phyloP scores from a whole-genome alignment of 306 rosid species.

The Elaeagnus macrophylla region DNA sequence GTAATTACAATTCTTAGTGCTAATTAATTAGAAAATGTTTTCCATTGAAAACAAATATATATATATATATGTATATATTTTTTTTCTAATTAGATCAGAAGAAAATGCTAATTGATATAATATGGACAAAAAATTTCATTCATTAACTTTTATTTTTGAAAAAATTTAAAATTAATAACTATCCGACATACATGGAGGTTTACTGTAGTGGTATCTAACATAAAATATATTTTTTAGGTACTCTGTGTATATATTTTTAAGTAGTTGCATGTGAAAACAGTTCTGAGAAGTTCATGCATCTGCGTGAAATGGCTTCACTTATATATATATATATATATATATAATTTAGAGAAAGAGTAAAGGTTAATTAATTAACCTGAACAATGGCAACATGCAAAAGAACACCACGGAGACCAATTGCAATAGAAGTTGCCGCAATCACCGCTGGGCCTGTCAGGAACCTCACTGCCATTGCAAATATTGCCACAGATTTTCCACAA shows the following conservation, averaged over 20 bases:
- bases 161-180: too few relatives aligned
- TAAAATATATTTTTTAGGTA: too few relatives aligned
- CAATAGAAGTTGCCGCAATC: slow-evolving; percentile 73
- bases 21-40: neutral
- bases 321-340: neutral
- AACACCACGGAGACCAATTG: slow-evolving; percentile 66
- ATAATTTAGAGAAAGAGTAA: neutral
- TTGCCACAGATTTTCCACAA: slow-evolving; percentile 82
- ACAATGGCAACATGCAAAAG: slow-evolving; percentile 80
- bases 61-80: neutral
- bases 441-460: slow-evolving; percentile 90
- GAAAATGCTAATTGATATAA: too few relatives aligned
- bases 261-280: too few relatives aligned
- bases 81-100: neutral
- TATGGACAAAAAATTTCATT: too few relatives aligned
- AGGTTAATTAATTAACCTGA: slow-evolving; percentile 38
- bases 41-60: neutral
- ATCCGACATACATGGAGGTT: too few relatives aligned
- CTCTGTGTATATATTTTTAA: neutral
- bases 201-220: too few relatives aligned
- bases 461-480: slow-evolving; percentile 89
- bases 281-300: neutral
- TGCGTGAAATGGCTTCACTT: neutral
- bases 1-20: neutral
- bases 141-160: too few relatives aligned